Conservation (phyloP, 495 filamentous ascomycete species). For the Chaetomidium leptoderma region DNA sequence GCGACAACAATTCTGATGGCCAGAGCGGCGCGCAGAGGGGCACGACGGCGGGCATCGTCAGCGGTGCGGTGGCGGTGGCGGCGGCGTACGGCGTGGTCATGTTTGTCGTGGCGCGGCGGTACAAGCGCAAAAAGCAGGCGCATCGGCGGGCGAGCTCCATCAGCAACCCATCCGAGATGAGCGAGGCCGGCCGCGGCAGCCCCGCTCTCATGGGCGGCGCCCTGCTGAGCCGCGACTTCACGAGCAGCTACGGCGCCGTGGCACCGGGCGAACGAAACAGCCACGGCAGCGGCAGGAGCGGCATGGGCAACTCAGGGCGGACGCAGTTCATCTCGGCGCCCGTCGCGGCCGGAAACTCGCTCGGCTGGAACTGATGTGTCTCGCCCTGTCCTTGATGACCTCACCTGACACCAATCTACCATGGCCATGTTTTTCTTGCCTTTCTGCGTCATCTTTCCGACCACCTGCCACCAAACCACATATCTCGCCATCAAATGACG, state of each 20-base stretch:
- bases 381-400: background rate
- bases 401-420: conserved; percentile 26
- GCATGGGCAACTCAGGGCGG: conserved; percentile 68
- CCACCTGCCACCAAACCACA: background rate
- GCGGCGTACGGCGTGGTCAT: conserved; percentile 96
- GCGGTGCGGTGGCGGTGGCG: conserved; percentile 72
- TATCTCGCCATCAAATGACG: conserved; percentile 8
- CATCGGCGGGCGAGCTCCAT: conserved; percentile 76
- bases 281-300: conserved; percentile 58
- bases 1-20: conserved; percentile 29
- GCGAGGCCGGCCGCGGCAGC: conserved; percentile 55
- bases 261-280: conserved; percentile 35
- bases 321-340: conserved; percentile 71
- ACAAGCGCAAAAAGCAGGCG: conserved; percentile 77
- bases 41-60: conserved; percentile 79
- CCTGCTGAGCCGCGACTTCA: conserved; percentile 46
- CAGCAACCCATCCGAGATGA: conserved; percentile 49
- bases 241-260: conserved; percentile 46
- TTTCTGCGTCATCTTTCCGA: conserved; percentile 14
- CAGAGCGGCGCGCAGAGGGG: conserved; percentile 52
- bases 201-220: conserved; percentile 54
- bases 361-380: conserved; percentile 83
- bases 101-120: conserved; percentile 91
- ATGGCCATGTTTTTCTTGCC: conserved; percentile 24
- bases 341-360: conserved; percentile 93